A percentile compares a stretch with the other conserved stretches of the same genome.
These are phyloP conservation scores for Pseudogymnoascus sp. DNA, from an alignment of 2,329 filamentous ascomycete species.

Conservation along the genomic window DNA sequence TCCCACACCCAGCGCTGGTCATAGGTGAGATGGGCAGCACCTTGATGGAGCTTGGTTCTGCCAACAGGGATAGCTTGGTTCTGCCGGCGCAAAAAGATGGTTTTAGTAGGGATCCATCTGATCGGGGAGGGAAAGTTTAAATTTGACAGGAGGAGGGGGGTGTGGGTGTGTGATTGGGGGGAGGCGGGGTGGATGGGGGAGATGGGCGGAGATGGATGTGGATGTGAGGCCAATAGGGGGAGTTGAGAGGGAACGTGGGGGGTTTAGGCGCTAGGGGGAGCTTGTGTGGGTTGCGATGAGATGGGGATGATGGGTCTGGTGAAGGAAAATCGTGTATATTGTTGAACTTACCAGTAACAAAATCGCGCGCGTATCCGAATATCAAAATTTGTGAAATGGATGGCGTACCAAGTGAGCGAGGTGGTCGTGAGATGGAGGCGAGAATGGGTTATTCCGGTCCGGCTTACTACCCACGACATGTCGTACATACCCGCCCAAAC, in stretches of 20 bases:
- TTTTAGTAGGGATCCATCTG: neutral
- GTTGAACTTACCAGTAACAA: neutral
- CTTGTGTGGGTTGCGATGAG: neutral
- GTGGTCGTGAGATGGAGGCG: neutral
- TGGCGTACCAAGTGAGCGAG: neutral
- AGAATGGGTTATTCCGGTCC: neutral
- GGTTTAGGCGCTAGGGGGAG: neutral
- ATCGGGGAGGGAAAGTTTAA: neutral
- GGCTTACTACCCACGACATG: neutral
- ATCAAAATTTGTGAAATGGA: neutral
- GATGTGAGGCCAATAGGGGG: neutral
- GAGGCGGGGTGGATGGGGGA: neutral
- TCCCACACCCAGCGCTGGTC: neutral
- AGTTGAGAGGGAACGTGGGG: neutral
- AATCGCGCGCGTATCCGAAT: neutral
- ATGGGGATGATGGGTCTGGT: neutral
- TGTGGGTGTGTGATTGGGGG: neutral
- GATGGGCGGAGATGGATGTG: neutral
- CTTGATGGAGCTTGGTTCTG: neutral
- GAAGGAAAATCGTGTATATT: neutral
- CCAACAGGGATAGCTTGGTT: neutral
- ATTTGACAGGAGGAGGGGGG: slow-evolving; percentile 2
- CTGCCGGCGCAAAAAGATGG: neutral
- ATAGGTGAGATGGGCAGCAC: neutral
- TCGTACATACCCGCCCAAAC: neutral